phyloP scores from a whole-genome alignment of 352 stramenopile genomes.

The Pythium aristosporum region DNA sequence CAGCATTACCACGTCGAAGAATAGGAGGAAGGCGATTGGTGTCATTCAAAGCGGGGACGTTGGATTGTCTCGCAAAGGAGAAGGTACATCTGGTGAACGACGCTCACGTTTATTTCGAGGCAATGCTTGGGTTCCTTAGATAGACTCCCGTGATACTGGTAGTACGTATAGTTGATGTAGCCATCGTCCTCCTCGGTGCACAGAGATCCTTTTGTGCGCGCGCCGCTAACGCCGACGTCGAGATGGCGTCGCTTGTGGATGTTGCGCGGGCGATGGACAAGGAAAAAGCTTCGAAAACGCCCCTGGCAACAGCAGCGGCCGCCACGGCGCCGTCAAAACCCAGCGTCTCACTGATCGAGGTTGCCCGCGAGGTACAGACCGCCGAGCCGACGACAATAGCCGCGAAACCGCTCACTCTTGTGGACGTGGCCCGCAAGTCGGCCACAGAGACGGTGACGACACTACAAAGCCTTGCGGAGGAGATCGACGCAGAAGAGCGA shows the following conservation, averaged over 20 bases:
- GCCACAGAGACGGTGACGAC: background rate
- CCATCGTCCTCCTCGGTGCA: background rate
- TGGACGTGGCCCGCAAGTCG: conserved; percentile 48
- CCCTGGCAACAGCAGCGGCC: background rate
- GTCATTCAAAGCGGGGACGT: too few relatives aligned
- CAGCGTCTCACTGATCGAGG: conserved; percentile 34
- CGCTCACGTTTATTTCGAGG: conserved; percentile 9
- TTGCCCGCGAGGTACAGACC: conserved; percentile 27
- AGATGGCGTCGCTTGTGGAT: conserved; percentile 37
- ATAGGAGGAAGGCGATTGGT: too few relatives aligned
- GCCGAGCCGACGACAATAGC: conserved; percentile 4
- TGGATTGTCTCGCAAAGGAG: conserved; percentile 32
- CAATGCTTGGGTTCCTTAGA: conserved; percentile 23
- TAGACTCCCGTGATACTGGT: conserved; percentile 5
- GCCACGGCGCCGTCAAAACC: conserved; percentile 2
- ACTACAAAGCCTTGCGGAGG: conserved; percentile 37
- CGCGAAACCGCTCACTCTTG: conserved; percentile 33
- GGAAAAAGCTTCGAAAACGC: conserved; percentile 1
- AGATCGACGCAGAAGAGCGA: conserved; percentile 49
- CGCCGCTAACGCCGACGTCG: background rate
- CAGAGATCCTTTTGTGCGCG: background rate
- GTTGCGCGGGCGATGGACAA: conserved; percentile 51
- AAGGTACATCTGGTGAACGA: conserved; percentile 63
- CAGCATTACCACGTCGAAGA: too few relatives aligned
- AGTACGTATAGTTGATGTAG: background rate